A percentile compares a stretch with the other conserved stretches of the same genome.
Evolutionary conservation across 2,329 filamentous ascomycete genomes (phyloP).

Genomic region (Epichloe elymi): DNA sequence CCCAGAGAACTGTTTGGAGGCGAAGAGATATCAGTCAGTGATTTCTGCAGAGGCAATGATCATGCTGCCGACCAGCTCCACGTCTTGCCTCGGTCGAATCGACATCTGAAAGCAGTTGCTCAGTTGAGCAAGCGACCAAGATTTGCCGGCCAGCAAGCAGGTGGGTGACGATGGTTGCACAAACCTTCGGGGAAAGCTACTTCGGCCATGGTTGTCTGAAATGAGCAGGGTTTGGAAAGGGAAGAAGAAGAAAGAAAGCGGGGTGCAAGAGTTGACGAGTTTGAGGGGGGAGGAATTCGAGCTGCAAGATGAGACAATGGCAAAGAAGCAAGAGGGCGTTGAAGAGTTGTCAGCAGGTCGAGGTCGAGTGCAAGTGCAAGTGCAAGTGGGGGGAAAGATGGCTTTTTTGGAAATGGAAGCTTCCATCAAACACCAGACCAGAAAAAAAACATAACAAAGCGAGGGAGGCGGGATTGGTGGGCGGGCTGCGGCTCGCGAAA

Average conservation of each 20-base stretch:
- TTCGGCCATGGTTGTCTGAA: constrained; percentile 14
- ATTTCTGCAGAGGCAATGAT: neutral
- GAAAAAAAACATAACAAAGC: neutral
- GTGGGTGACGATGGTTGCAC: constrained; percentile 4
- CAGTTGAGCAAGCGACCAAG: neutral
- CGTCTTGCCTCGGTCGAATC: neutral
- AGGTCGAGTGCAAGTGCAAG: too few relatives aligned
- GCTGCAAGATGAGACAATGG: neutral
- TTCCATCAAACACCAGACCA: neutral
- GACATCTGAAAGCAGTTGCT: neutral
- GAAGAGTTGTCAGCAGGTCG: neutral
- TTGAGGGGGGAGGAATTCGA: neutral
- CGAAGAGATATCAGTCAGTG: neutral
- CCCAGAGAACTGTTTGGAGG: constrained; percentile 68
- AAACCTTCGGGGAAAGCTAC: constrained; percentile 26
- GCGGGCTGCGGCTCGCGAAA: constrained; percentile 1
- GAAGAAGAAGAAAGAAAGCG: neutral
- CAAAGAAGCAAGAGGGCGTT: neutral
- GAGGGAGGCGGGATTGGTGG: constrained; percentile 2
- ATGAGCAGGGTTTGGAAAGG: neutral
- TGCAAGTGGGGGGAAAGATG: neutral
- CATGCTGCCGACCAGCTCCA: neutral
- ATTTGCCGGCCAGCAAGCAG: neutral
- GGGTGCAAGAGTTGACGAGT: neutral
- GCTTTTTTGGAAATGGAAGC: neutral